Percentiles rank a stretch among this genome's conserved stretches.
phyloP scores from a whole-genome alignment of 2,329 filamentous ascomycete species.

The Chalaropsis thielavioides region DNA sequence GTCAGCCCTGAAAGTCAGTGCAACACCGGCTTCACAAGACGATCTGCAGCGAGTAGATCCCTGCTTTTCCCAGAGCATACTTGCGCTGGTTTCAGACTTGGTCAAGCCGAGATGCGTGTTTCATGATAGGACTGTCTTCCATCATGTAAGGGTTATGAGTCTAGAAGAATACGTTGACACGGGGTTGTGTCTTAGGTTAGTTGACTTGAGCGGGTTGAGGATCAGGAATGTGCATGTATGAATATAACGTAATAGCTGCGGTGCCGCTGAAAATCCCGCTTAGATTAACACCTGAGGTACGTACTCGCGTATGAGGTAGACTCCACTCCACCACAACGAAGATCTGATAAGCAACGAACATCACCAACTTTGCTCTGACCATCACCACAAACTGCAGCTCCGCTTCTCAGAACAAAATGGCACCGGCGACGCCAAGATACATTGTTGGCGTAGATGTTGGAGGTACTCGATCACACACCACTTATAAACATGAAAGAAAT shows the following conservation, averaged over 20 bases:
- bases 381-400: background rate
- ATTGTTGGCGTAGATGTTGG: conserved; percentile 30
- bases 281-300: background rate
- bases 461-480: conserved; percentile 20
- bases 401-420: conserved; percentile 17
- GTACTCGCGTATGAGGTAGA: background rate
- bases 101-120: background rate
- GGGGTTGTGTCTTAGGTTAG: background rate
- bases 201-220: background rate
- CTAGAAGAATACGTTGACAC: background rate
- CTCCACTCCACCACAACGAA: conserved; percentile 26
- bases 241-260: background rate
- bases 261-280: background rate
- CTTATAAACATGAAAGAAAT: background rate
- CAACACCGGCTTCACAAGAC: background rate
- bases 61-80: background rate
- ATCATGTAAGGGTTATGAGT: background rate
- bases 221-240: background rate
- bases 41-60: background rate
- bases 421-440: conserved; percentile 16
- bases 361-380: background rate
- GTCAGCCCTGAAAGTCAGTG: background rate
- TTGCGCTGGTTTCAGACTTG: background rate
- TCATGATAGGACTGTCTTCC: background rate
- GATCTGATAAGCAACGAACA: conserved; percentile 12